Evolutionary conservation across 495 filamentous ascomycete genomes (phyloP).

Genomic region (Hypoxylon trugodes): DNA sequence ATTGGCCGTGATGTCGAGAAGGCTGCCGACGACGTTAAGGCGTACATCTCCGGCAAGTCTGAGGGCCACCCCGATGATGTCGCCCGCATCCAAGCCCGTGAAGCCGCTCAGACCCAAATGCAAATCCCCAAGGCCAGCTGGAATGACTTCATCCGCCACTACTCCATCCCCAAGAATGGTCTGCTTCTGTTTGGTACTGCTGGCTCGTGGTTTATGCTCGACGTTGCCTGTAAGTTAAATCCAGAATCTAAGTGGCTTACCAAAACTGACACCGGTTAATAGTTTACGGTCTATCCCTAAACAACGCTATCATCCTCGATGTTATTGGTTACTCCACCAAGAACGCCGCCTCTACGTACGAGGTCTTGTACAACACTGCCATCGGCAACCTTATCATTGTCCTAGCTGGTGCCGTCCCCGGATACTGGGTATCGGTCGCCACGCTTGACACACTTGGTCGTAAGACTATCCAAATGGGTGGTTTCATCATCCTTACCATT

Average conservation of each 20-base stretch:
- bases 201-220: slow-evolving; percentile 81
- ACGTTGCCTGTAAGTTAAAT: slow-evolving; percentile 54
- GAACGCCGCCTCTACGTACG: slow-evolving; percentile 64
- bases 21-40: slow-evolving; percentile 70
- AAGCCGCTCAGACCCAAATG: slow-evolving; percentile 55
- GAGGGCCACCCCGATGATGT: slow-evolving; percentile 72
- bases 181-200: slow-evolving; percentile 79
- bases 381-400: slow-evolving; percentile 79
- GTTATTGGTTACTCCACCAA: slow-evolving; percentile 72
- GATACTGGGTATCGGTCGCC: slow-evolving; percentile 78
- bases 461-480: slow-evolving; percentile 80
- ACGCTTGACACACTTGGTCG: slow-evolving; percentile 77
- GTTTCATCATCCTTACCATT: slow-evolving; percentile 74
- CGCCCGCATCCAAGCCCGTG: slow-evolving; percentile 58
- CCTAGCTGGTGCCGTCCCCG: slow-evolving; percentile 77
- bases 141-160: slow-evolving; percentile 71
- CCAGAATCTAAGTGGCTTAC: background rate
- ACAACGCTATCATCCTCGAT: slow-evolving; percentile 72
- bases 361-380: slow-evolving; percentile 72
- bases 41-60: slow-evolving; percentile 64
- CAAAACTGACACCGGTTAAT: background rate
- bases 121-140: slow-evolving; percentile 69
- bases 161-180: slow-evolving; percentile 70
- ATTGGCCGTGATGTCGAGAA: slow-evolving; percentile 80
- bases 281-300: slow-evolving; percentile 77